Percentiles rank a stretch among this genome's conserved stretches.
phyloP scores from a whole-genome alignment of 345 rosid genomes.

The Melaleuca alternifolia region DNA sequence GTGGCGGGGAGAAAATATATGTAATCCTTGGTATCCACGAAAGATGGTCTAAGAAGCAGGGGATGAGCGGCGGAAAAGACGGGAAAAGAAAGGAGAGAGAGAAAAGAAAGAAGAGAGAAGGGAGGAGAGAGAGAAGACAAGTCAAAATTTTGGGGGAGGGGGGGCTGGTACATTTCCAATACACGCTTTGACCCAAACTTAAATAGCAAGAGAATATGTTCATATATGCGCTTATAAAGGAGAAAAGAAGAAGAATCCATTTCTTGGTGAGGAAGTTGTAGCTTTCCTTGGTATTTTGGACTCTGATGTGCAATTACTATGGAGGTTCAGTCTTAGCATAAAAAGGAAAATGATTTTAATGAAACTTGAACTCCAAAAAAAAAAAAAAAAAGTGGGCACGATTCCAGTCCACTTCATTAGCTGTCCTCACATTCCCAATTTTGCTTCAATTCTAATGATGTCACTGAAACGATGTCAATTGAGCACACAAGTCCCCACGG shows the following conservation, averaged over 20 bases:
- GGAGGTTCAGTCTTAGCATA: not conserved
- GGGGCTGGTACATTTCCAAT: too few relatives aligned
- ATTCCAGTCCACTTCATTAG: not conserved
- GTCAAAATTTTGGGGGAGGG: too few relatives aligned
- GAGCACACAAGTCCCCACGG: not conserved
- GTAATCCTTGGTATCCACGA: too few relatives aligned
- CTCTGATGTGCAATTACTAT: too few relatives aligned
- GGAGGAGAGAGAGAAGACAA: too few relatives aligned
- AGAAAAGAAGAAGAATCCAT: not conserved
- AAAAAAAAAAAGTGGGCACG: not conserved
- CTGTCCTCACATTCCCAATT: not conserved
- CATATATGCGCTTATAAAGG: not conserved
- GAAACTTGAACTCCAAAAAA: not conserved
- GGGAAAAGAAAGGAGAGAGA: too few relatives aligned
- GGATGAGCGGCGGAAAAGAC: too few relatives aligned
- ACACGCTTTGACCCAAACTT: not conserved
- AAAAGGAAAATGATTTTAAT: not conserved
- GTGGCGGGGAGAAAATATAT: too few relatives aligned
- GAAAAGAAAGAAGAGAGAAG: too few relatives aligned
- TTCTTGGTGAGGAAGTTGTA: not conserved
- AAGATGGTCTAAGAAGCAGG: too few relatives aligned
- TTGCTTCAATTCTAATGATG: not conserved
- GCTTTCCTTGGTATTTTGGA: not conserved
- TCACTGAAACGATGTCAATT: not conserved
- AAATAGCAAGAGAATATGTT: not conserved